These are phyloP conservation scores for Mucor sp. DNA, from an alignment of 371 early-diverging fungal species.

Conservation along the genomic window DNA sequence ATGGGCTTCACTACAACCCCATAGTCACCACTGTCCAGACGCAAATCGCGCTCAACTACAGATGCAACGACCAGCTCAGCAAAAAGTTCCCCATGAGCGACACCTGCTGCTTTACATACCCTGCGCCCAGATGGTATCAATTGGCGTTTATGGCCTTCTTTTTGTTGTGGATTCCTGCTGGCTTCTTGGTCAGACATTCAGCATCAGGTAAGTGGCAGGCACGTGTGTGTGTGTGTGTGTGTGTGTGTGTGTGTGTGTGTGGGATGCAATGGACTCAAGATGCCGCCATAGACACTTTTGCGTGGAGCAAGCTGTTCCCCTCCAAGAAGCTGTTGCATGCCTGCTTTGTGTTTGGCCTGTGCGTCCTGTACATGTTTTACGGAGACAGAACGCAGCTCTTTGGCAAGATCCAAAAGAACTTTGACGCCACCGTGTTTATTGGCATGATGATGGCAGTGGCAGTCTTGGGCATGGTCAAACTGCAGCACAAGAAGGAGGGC, in stretches of 20 bases:
- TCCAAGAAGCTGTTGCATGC: slow-evolving; percentile 8
- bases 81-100: slow-evolving; percentile 49
- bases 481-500: slow-evolving; percentile 23
- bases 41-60: slow-evolving; percentile 61
- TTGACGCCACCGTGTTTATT: slow-evolving; percentile 44
- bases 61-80: slow-evolving; percentile 59
- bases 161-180: slow-evolving; percentile 51
- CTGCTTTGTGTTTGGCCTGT: slow-evolving; percentile 44
- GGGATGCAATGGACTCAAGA: not conserved
- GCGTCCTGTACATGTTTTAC: slow-evolving; percentile 60
- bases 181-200: slow-evolving; percentile 18
- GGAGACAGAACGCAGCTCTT: slow-evolving; percentile 72
- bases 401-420: slow-evolving; percentile 67
- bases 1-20: slow-evolving; percentile 65
- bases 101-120: slow-evolving; percentile 70
- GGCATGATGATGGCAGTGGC: slow-evolving; percentile 36
- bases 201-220: slow-evolving; percentile 33
- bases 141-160: slow-evolving; percentile 44
- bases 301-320: not conserved
- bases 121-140: slow-evolving; percentile 54
- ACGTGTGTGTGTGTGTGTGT: no score
- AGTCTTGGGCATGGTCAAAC: slow-evolving; percentile 47
- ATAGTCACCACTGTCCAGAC: slow-evolving; percentile 51
- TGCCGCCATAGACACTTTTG: not conserved
- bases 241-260: no score